Evolutionary conservation across 805 yeast genomes (phyloP).

Genomic region (Candida cerambycidarum): DNA sequence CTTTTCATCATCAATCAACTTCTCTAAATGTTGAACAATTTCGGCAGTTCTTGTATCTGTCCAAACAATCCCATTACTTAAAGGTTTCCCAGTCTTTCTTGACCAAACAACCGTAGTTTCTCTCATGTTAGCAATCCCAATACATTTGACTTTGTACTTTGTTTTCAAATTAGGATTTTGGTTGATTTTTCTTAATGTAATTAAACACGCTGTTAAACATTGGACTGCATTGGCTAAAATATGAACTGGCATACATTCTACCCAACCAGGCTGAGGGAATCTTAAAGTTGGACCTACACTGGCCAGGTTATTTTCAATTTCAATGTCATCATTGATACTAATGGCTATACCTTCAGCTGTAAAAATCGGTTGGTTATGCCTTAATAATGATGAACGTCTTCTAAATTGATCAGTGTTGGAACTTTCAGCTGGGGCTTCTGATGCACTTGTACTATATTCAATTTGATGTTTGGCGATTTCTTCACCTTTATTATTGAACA

Average conservation of each 20-base stretch:
- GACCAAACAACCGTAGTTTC: conserved; percentile 93
- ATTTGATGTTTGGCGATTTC: conserved; percentile 89
- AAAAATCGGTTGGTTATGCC: conserved; percentile 58
- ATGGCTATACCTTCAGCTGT: conserved; percentile 75
- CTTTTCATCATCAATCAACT: conserved; percentile 51
- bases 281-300: conserved; percentile 65
- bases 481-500: conserved; percentile 68
- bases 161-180: conserved; percentile 47
- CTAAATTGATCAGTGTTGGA: conserved; percentile 45
- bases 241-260: conserved; percentile 86
- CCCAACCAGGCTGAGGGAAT: conserved; percentile 89
- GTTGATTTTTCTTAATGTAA: conserved; percentile 57
- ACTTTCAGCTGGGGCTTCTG: conserved; percentile 46
- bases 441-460: conserved; percentile 78
- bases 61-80: conserved; percentile 92
- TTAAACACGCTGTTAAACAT: conserved; percentile 69
- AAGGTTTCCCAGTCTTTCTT: conserved; percentile 74
- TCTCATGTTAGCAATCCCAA: conserved; percentile 95
- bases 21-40: conserved; percentile 62
- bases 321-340: conserved; percentile 55
- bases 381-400: conserved; percentile 42
- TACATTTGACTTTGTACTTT: conserved; percentile 63
- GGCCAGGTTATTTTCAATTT: conserved; percentile 58
- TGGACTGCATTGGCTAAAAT: conserved; percentile 76
- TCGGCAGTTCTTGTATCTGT: conserved; percentile 85